phyloP scores from a whole-genome alignment of 1,284 basidiomycete species.

The Cryptococcus sp. region DNA sequence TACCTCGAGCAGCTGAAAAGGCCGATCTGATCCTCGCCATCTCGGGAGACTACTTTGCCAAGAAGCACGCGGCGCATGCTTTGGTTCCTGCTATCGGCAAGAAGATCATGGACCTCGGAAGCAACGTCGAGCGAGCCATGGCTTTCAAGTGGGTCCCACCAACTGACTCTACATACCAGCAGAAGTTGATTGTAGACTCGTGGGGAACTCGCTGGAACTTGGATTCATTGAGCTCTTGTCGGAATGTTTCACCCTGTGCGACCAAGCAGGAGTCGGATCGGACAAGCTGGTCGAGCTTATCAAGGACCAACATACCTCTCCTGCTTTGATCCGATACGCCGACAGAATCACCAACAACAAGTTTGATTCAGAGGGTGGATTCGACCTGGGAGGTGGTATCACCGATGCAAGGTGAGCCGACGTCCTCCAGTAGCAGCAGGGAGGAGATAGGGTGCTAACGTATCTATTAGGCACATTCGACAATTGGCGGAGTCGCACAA shows the following conservation, averaged over 20 bases:
- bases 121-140: constrained; percentile 53
- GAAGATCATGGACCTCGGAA: constrained; percentile 56
- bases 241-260: constrained; percentile 74
- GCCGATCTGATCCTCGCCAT: constrained; percentile 70
- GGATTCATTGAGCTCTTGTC: constrained; percentile 66
- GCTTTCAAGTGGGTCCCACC: constrained; percentile 73
- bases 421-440: too few species aligned
- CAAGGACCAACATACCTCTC: constrained; percentile 49
- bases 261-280: constrained; percentile 73
- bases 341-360: constrained; percentile 49
- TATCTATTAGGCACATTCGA: constrained; percentile 44
- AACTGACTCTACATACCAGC: too few species aligned
- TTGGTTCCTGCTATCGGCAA: constrained; percentile 67
- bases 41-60: constrained; percentile 75
- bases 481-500: constrained; percentile 56
- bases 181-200: constrained; percentile 22
- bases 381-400: constrained; percentile 81
- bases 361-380: constrained; percentile 73
- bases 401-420: constrained; percentile 61
- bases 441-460: not conserved
- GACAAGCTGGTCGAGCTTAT: constrained; percentile 55
- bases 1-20: constrained; percentile 58
- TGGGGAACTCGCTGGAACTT: constrained; percentile 43
- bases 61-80: constrained; percentile 70
- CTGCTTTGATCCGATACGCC: constrained; percentile 24